A percentile compares a stretch with the other conserved stretches of the same genome.
These are phyloP conservation scores for Tetrapisispora namnaoensis DNA, from an alignment of 805 yeast species.

Conservation along the genomic window DNA sequence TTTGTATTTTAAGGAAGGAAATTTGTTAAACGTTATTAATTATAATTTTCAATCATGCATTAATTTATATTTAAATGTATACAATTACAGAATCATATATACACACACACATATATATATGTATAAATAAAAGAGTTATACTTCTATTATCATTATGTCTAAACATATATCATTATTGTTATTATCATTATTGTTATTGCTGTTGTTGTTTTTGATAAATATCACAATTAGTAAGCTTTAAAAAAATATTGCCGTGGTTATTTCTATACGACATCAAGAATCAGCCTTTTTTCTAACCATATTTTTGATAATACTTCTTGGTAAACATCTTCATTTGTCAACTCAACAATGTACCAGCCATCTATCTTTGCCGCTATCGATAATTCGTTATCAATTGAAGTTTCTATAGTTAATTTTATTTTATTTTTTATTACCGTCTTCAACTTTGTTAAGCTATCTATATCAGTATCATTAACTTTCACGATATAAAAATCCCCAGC, in stretches of 20 bases:
- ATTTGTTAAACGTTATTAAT: too few species aligned
- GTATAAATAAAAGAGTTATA: too few species aligned
- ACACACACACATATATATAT: too few species aligned
- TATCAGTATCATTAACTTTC: slow-evolving; percentile 9
- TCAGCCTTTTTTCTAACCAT: slow-evolving; percentile 6
- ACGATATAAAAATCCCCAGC: slow-evolving; percentile 16
- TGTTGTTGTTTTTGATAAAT: too few species aligned
- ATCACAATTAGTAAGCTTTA: too few species aligned
- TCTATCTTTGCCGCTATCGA: slow-evolving; percentile 9
- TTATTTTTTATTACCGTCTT: slow-evolving; percentile 2
- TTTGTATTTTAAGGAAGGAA: too few species aligned
- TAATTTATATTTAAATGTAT: too few species aligned
- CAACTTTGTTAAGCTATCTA: slow-evolving; percentile 10
- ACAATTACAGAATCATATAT: too few species aligned
- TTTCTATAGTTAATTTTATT: neutral
- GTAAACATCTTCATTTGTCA: slow-evolving; percentile 10
- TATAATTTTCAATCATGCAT: too few species aligned
- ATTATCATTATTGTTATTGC: too few species aligned
- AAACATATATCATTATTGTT: too few species aligned
- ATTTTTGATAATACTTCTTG: slow-evolving; percentile 8
- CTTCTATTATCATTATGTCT: too few species aligned
- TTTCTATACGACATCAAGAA: slow-evolving; percentile 4
- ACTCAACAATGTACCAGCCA: slow-evolving; percentile 15
- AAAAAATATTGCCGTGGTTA: neutral
- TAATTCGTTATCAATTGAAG: neutral